phyloP scores from a whole-genome alignment of 1,284 basidiomycete genomes.

The Wolfiporia cocos region DNA sequence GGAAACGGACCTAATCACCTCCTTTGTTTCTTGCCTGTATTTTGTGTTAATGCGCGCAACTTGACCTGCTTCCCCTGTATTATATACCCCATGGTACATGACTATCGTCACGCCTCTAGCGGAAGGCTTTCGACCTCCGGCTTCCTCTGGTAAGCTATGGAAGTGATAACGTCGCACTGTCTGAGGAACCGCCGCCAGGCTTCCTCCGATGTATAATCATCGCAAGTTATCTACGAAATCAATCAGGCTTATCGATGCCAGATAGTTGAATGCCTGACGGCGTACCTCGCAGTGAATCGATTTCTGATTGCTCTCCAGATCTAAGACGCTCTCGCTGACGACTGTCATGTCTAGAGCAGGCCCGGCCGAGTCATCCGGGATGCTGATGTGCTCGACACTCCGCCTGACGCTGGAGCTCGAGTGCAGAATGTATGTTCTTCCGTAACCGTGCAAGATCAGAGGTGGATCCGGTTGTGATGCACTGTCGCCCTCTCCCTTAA shows the following conservation, averaged over 20 bases:
- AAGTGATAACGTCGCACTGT: constrained; percentile 43
- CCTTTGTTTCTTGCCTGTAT: constrained; percentile 2
- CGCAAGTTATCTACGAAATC: constrained; percentile 38
- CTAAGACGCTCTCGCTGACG: constrained; percentile 30
- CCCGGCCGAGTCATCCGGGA: constrained; percentile 1
- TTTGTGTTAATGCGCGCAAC: constrained; percentile 2
- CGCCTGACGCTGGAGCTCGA: constrained; percentile 45
- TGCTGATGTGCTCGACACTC: constrained; percentile 25
- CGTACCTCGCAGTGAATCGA: constrained; percentile 50
- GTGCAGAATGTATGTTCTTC: constrained; percentile 42
- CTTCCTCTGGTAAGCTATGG: constrained; percentile 19
- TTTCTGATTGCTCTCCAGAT: constrained; percentile 52
- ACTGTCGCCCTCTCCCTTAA: constrained; percentile 26
- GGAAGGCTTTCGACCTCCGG: too few species aligned
- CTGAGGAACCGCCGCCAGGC: constrained; percentile 49
- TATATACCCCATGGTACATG: background rate
- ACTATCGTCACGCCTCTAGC: constrained; percentile 3
- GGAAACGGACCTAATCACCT: constrained; percentile 30
- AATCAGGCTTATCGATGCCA: constrained; percentile 4
- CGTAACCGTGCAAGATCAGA: constrained; percentile 34
- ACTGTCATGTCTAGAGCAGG: constrained; percentile 10
- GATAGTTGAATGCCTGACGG: background rate
- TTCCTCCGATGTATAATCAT: constrained; percentile 31
- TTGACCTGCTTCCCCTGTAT: constrained; percentile 1
- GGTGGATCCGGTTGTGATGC: constrained; percentile 45